These are phyloP conservation scores for Diutina mesorugosa DNA, from an alignment of 1,139 yeast species.

Conservation along the genomic window DNA sequence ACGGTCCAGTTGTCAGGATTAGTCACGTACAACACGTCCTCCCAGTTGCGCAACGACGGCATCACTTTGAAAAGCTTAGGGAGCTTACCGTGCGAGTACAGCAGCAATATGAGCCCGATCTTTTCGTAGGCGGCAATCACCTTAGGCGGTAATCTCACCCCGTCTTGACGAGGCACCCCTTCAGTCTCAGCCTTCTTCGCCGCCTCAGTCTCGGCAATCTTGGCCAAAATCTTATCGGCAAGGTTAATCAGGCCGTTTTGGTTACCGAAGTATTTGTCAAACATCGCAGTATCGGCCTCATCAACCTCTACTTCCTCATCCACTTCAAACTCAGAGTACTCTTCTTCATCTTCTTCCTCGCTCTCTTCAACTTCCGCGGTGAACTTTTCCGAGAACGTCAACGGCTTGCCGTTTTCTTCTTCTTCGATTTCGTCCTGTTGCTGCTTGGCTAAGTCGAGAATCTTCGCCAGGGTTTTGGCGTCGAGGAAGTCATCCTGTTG, in stretches of 20 bases:
- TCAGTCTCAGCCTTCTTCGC: conserved; percentile 4
- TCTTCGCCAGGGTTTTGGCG: conserved; percentile 73
- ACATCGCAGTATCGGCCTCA: conserved; percentile 59
- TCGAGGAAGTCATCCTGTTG: conserved; percentile 35
- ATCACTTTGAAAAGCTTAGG: conserved; percentile 92
- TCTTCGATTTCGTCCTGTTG: conserved; percentile 65
- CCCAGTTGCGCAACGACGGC: conserved; percentile 91
- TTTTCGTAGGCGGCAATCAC: conserved; percentile 90
- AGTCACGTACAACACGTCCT: conserved; percentile 84
- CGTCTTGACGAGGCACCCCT: conserved; percentile 16
- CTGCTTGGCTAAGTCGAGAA: conserved; percentile 75
- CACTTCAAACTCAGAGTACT: conserved; percentile 36
- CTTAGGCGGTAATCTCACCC: conserved; percentile 82
- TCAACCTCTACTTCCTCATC: conserved; percentile 48
- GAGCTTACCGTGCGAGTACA: conserved; percentile 92
- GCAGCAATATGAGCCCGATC: conserved; percentile 74
- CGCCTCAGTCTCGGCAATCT: conserved; percentile 62
- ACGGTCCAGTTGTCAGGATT: conserved; percentile 93
- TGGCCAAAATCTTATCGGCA: conserved; percentile 88
- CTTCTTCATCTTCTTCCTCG: conserved; percentile 24
- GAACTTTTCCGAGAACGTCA: conserved; percentile 13
- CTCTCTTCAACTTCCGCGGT: conserved; percentile 16
- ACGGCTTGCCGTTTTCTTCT: not conserved
- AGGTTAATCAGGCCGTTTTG: conserved; percentile 37
- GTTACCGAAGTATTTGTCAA: conserved; percentile 40